Evolutionary conservation across 352 stramenopile genomes (phyloP).

Genomic region (Globisporangium paroecandrum): DNA sequence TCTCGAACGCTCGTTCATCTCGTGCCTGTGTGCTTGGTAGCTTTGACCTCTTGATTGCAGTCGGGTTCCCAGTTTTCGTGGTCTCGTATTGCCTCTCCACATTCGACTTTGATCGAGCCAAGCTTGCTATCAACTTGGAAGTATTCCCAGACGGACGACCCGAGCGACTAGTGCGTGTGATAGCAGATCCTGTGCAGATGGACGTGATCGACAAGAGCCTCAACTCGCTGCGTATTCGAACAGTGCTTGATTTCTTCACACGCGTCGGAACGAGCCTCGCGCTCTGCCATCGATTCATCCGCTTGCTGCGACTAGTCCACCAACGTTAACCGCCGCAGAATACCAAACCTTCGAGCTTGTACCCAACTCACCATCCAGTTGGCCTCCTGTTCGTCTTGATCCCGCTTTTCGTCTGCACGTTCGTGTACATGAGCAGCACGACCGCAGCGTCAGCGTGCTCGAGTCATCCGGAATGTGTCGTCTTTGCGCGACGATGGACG

Average conservation of each 20-base stretch:
- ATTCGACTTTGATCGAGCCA: background rate
- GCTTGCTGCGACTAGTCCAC: background rate
- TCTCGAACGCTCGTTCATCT: background rate
- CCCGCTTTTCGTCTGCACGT: background rate
- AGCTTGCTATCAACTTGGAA: background rate
- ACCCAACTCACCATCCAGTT: slow-evolving; percentile 1
- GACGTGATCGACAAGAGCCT: background rate
- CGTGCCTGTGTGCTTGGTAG: background rate
- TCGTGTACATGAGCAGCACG: background rate
- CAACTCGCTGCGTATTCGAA: background rate
- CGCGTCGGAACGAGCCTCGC: slow-evolving; percentile 6
- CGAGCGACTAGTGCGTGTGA: background rate
- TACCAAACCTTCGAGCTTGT: background rate
- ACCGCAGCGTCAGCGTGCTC: background rate
- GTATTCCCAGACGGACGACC: background rate
- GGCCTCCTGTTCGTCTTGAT: background rate
- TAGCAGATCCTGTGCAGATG: background rate
- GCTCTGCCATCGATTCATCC: background rate
- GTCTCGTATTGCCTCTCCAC: background rate
- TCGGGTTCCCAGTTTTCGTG: background rate
- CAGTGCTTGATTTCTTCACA: background rate
- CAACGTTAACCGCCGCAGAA: background rate
- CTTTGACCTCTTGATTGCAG: background rate
- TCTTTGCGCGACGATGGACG: background rate
- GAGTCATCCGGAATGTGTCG: background rate